A percentile compares a stretch with the other conserved stretches of the same genome.
phyloP scores from a whole-genome alignment of 148 eudicot species.

The Suaeda aralocaspica region DNA sequence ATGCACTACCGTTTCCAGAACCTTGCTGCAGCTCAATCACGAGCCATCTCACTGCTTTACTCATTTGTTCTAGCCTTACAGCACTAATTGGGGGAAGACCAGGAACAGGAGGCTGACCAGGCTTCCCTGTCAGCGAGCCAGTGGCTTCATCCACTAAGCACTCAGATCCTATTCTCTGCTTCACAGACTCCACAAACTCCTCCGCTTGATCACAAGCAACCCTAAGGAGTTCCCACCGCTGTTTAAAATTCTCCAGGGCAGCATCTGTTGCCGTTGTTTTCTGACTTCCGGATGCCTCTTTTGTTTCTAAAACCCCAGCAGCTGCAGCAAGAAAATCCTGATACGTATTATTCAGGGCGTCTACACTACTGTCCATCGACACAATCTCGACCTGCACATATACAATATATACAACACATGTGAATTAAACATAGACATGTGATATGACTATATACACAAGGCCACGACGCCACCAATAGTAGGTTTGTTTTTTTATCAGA shows the following conservation, averaged over 20 bases:
- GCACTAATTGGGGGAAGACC: constrained; percentile 93
- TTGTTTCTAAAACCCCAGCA: constrained; percentile 62
- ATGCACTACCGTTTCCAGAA: constrained; percentile 45
- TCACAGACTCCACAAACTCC: constrained; percentile 88
- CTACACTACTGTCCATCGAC: constrained; percentile 45
- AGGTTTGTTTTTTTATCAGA: no score
- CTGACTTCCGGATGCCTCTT: constrained; percentile 54
- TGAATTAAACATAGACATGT: not conserved
- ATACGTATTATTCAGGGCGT: constrained; percentile 42
- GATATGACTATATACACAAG: no score
- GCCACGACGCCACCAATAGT: no score
- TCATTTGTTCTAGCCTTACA: constrained; percentile 91
- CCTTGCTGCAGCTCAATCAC: constrained; percentile 90
- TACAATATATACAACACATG: not conserved
- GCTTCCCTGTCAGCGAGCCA: constrained; percentile 45
- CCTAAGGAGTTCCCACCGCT: constrained; percentile 69
- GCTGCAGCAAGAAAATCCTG: constrained; percentile 57
- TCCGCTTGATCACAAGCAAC: constrained; percentile 94
- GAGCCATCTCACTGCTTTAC: constrained; percentile 93
- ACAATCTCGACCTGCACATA: constrained; percentile 16
- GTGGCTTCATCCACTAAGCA: constrained; percentile 96
- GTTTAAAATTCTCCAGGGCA: constrained; percentile 81
- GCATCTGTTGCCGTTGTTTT: constrained; percentile 61
- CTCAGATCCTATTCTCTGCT: constrained; percentile 90
- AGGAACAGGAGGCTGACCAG: constrained; percentile 52